Base-by-base conservation (phyloP, 192 early-diverging fungal genomes). In the Fimicolochytrium jonesii region DNA sequence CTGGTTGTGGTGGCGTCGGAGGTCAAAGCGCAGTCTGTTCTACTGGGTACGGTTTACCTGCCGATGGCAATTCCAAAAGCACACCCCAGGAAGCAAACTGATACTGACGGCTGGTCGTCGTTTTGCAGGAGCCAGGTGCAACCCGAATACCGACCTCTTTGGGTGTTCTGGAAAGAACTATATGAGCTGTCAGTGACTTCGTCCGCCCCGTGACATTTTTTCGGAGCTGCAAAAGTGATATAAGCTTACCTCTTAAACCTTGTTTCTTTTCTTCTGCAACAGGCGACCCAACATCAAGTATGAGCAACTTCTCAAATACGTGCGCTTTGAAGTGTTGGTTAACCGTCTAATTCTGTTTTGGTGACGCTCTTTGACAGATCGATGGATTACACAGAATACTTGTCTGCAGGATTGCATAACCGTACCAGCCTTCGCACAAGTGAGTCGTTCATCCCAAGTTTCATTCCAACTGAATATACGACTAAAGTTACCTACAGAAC, bases 321-420 rank as follows among this genome's bases (percentile, higher is more conserved):
- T 50, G 26, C 13, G 13, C 23, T n/a, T 26, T 20, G 26, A 50
- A 50, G n/a, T n/a, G n/a, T n/a, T n/a, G n/a, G n/a, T n/a, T n/a
- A n/a, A n/a, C n/a, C n/a, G n/a, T n/a, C n/a, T n/a, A n/a, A n/a
- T n/a, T n/a, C n/a, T n/a, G n/a, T n/a, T n/a, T 25, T 18, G 13
- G 25, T 26, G 13, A 18, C 2, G 2, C 26, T n/a, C 28, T 58
- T 59, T 37, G 6, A 18, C 29, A 66, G 64, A 57, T 0, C 54
- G 54, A 33, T 71, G 69, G 69, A 59, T 48, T 18, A 30, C 61
- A 15, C 69, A 71, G 39, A 71, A 71, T 60, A 35, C 61, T 20
- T 71, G 69, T 46, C 23, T 46, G 11, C 18, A 13, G 15, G 50
- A 31, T 22, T 71, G 69, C 41, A 31, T 66, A 33, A 37, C 28